Evolutionary conservation across 1,284 basidiomycete species (phyloP).

Genomic region (Moesziomyces parantarcticus): DNA sequence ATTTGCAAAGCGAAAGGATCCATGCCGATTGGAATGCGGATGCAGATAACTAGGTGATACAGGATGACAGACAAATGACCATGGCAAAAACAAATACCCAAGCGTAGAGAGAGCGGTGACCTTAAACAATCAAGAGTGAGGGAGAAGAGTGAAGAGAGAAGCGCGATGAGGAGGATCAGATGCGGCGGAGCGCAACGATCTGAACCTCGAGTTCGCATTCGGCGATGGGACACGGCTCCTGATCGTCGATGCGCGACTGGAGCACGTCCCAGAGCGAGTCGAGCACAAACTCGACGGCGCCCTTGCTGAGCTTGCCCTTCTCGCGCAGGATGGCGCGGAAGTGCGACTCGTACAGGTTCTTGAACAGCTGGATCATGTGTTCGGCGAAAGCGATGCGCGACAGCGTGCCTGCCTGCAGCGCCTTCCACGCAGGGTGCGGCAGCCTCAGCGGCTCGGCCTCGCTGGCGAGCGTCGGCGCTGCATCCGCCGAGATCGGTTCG

Average conservation of each 20-base stretch:
- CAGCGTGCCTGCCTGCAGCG: slow-evolving; percentile 67
- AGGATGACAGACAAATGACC: slow-evolving; percentile 11
- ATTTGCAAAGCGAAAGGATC: too few species aligned
- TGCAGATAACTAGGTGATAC: too few species aligned
- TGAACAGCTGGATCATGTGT: slow-evolving; percentile 67
- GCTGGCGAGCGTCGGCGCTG: slow-evolving; percentile 24
- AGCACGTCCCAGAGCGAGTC: slow-evolving; percentile 69
- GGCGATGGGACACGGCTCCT: slow-evolving; percentile 38
- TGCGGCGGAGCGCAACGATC: slow-evolving; percentile 64
- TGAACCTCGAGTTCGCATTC: slow-evolving; percentile 68
- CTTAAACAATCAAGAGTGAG: neutral
- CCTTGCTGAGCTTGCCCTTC: slow-evolving; percentile 66
- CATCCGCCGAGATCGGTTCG: slow-evolving; percentile 23
- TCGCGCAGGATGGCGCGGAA: slow-evolving; percentile 67
- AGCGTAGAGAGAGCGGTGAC: slow-evolving; percentile 9
- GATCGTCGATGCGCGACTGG: slow-evolving; percentile 48
- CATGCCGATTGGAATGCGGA: too few species aligned
- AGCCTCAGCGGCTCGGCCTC: slow-evolving; percentile 62
- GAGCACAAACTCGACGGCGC: slow-evolving; percentile 67
- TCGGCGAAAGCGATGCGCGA: slow-evolving; percentile 67
- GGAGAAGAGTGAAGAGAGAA: neutral
- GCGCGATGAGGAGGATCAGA: slow-evolving; percentile 9
- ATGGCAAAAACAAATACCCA: slow-evolving; percentile 14
- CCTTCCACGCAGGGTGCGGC: slow-evolving; percentile 68
- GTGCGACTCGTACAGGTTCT: slow-evolving; percentile 69